Percentiles rank a stretch among this genome's conserved stretches.
Evolutionary conservation across 495 filamentous ascomycete species (phyloP).

Genomic region (Astrocystis sublimbata): DNA sequence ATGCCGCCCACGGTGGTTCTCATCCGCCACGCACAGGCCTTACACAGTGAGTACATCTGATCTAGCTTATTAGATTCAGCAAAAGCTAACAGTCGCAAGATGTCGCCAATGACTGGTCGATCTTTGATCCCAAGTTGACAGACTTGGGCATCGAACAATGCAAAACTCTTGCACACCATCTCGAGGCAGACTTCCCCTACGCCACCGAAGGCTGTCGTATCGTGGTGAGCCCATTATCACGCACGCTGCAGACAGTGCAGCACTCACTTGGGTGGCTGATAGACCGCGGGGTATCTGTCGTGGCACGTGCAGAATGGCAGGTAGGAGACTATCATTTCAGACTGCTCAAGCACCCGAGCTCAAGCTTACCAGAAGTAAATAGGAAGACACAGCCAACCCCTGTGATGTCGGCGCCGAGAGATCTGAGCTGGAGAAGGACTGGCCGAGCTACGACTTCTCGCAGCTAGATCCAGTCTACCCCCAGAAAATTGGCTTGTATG

Average conservation of each 20-base stretch:
- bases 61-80: background rate
- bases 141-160: constrained; percentile 28
- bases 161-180: constrained; percentile 23
- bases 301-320: constrained; percentile 52
- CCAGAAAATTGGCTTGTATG: constrained; percentile 48
- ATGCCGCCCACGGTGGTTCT: constrained; percentile 51
- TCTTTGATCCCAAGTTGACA: constrained; percentile 30
- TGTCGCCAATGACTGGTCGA: constrained; percentile 31
- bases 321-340: constrained; percentile 25
- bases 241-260: constrained; percentile 51
- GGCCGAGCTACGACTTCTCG: constrained; percentile 49
- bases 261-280: constrained; percentile 48
- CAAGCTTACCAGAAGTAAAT: background rate
- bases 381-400: constrained; percentile 55
- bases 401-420: constrained; percentile 51
- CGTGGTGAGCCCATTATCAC: constrained; percentile 50
- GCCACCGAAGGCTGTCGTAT: constrained; percentile 46
- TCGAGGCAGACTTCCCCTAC: constrained; percentile 32
- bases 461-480: constrained; percentile 50
- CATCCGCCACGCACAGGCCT: constrained; percentile 52
- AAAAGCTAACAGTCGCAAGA: constrained; percentile 25
- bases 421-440: constrained; percentile 37
- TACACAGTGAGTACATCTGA: constrained; percentile 40
- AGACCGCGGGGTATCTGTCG: constrained; percentile 40
- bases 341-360: background rate